A percentile compares a stretch with the other conserved stretches of the same genome.
Evolutionary conservation across 768 basidiomycete genomes (phyloP).

Genomic region (Cystofilobasidium macerans): DNA sequence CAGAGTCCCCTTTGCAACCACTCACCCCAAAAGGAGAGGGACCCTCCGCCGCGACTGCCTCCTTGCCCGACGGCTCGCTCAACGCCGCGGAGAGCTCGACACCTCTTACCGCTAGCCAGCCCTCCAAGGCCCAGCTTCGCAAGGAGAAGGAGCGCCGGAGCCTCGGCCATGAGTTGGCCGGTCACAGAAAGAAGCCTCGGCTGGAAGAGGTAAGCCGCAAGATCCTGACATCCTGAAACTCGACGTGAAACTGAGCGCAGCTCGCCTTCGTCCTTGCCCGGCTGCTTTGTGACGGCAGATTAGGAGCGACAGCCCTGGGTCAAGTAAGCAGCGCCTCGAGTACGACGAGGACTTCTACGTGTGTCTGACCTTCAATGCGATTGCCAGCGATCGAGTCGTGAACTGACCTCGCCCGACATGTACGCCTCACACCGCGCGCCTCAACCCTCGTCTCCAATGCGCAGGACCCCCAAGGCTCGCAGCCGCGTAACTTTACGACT

Average conservation of each 20-base stretch:
- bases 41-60: not conserved
- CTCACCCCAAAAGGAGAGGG: too few relatives aligned
- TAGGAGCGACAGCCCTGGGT: not conserved
- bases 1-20: too few relatives aligned
- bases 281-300: not conserved
- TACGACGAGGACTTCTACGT: constrained; percentile 1
- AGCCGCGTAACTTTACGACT: constrained; percentile 16
- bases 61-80: not conserved
- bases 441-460: not conserved
- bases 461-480: constrained; percentile 2
- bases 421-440: too few relatives aligned
- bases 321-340: not conserved
- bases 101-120: not conserved
- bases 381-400: constrained; percentile 1
- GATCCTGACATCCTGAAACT: not conserved
- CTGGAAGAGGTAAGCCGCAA: constrained; percentile 6
- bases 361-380: not conserved
- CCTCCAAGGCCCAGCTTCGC: constrained; percentile 11
- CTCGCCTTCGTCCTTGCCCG: not conserved
- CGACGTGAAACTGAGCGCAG: not conserved
- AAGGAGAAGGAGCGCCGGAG: constrained; percentile 22
- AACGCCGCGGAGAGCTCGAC: not conserved
- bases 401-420: too few relatives aligned
- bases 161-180: constrained; percentile 17
- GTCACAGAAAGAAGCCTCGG: constrained; percentile 15